Percentiles rank a stretch among this genome's conserved stretches.
phyloP scores from a whole-genome alignment of 768 basidiomycete genomes.

The Boletus tylopilopsis region DNA sequence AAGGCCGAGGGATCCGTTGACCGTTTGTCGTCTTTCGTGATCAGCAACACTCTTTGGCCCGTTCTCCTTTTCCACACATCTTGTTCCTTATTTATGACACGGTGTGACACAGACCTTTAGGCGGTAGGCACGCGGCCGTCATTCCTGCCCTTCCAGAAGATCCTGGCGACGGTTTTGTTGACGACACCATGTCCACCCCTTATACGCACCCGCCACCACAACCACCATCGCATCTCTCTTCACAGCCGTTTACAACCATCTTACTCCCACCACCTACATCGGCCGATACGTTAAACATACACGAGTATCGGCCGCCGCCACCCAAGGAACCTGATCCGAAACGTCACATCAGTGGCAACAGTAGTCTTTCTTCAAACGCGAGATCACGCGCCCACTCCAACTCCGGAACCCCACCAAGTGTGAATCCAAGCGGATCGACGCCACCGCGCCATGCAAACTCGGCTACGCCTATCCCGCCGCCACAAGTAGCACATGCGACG shows the following conservation, averaged over 20 bases:
- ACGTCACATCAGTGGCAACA: slow-evolving; percentile 12
- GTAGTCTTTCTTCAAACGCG: slow-evolving; percentile 6
- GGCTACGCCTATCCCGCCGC: background rate
- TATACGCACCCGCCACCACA: slow-evolving; percentile 20
- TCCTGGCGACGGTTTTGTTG: slow-evolving; percentile 20
- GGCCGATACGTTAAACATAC: slow-evolving; percentile 29
- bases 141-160: slow-evolving; percentile 79
- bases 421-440: slow-evolving; percentile 13
- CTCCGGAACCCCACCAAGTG: slow-evolving; percentile 25
- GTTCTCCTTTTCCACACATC: slow-evolving; percentile 18
- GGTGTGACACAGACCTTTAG: slow-evolving; percentile 55
- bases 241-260: slow-evolving; percentile 30
- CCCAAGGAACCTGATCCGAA: slow-evolving; percentile 18
- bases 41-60: slow-evolving; percentile 17
- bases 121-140: slow-evolving; percentile 79
- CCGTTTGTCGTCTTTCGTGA: slow-evolving; percentile 7
- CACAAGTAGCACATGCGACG: slow-evolving; percentile 11
- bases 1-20: slow-evolving; percentile 5
- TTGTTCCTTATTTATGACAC: slow-evolving; percentile 31
- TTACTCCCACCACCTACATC: slow-evolving; percentile 27
- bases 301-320: slow-evolving; percentile 30
- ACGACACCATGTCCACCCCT: slow-evolving; percentile 18
- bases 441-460: slow-evolving; percentile 18
- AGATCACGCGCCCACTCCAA: slow-evolving; percentile 14
- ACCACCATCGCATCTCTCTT: slow-evolving; percentile 15